A percentile compares a stretch with the other conserved stretches of the same genome.
Evolutionary conservation across 768 basidiomycete genomes (phyloP).

Genomic region (Suillus cothurnatus): DNA sequence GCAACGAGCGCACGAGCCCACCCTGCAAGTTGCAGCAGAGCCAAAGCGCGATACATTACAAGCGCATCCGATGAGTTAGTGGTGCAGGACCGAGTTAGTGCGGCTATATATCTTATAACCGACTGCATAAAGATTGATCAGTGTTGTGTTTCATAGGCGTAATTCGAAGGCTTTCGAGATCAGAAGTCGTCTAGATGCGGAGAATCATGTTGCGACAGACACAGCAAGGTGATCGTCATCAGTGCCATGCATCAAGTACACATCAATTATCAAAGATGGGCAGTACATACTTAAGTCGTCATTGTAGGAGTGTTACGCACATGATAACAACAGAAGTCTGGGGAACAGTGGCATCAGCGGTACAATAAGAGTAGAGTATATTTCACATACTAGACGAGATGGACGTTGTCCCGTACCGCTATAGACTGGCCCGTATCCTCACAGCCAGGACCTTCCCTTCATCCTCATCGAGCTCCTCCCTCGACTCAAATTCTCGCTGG

Average conservation of each 20-base stretch:
- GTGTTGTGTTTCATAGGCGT: neutral
- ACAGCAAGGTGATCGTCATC: neutral
- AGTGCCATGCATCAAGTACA: neutral
- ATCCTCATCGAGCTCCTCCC: slow-evolving; percentile 62
- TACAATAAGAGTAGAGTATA: neutral
- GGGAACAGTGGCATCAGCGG: neutral
- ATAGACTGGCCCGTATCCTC: slow-evolving; percentile 49
- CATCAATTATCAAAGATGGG: neutral
- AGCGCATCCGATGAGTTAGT: neutral
- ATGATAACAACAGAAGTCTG: neutral
- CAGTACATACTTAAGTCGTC: neutral
- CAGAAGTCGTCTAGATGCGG: neutral
- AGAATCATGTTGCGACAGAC: neutral
- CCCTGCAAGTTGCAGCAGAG: neutral
- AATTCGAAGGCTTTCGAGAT: neutral
- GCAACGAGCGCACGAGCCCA: neutral
- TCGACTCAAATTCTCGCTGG: slow-evolving; percentile 55
- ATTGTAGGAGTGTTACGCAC: neutral
- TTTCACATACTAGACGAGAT: neutral
- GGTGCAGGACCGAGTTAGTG: neutral
- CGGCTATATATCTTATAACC: neutral
- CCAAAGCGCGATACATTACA: too few relatives aligned
- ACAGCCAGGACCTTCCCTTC: slow-evolving; percentile 49
- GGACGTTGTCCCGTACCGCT: slow-evolving; percentile 7
- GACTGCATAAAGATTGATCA: neutral